Evolutionary conservation across 805 yeast species (phyloP).

Genomic region (Yarrowia yakushimensis): DNA sequence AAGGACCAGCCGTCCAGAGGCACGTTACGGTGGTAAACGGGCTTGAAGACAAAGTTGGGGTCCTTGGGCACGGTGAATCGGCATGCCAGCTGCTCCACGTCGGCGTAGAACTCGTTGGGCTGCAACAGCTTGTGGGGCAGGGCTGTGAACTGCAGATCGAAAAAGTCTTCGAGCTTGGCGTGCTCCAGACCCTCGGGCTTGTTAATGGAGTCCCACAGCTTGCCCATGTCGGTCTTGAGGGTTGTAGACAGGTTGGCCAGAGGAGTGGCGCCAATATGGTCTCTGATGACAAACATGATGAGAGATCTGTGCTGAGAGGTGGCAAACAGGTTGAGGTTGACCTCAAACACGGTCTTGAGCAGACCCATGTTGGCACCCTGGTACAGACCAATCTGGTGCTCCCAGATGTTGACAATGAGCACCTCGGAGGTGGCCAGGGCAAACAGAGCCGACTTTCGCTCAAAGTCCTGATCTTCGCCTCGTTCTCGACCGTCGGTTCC

Average conservation of each 20-base stretch:
- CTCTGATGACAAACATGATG: constrained; percentile 81
- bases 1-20: constrained; percentile 97
- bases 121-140: constrained; percentile 83
- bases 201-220: constrained; percentile 72
- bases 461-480: constrained; percentile 98
- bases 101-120: constrained; percentile 61
- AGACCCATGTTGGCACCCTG: constrained; percentile 98
- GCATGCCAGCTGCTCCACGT: constrained; percentile 61
- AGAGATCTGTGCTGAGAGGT: constrained; percentile 43
- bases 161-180: constrained; percentile 65
- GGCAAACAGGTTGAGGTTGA: constrained; percentile 81
- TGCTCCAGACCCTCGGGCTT: constrained; percentile 66
- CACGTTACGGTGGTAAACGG: constrained; percentile 73
- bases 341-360: constrained; percentile 93
- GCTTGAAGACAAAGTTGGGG: constrained; percentile 50
- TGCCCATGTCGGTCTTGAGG: constrained; percentile 62
- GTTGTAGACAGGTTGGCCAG: constrained; percentile 65
- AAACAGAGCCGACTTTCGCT: constrained; percentile 91
- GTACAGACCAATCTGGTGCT: constrained; percentile 91
- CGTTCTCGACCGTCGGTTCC: constrained; percentile 98
- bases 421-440: constrained; percentile 91
- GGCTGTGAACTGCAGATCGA: constrained; percentile 77
- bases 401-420: constrained; percentile 92
- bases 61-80: constrained; percentile 45
- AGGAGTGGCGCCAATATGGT: constrained; percentile 86